Evolutionary conservation across 2,329 filamentous ascomycete species (phyloP), one percentile per base, ranked within the genome.

Genomic region (Emmonsiellopsis sp.): DNA sequence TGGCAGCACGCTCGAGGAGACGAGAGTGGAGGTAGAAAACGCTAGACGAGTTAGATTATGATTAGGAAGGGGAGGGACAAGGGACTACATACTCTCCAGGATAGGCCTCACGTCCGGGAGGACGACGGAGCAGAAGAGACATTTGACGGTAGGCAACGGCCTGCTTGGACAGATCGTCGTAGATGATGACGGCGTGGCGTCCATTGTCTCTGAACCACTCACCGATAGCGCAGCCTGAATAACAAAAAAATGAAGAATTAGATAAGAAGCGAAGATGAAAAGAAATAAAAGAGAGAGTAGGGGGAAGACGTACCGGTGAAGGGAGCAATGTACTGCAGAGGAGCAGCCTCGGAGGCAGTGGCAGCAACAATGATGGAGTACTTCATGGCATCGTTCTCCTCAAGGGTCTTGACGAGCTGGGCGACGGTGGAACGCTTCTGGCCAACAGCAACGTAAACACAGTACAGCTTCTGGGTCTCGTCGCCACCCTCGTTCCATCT

Each of bases 381-480:
- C 81, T 96, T 95, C 90, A 98, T 95, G 71, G 93, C 90, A 68
- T 97, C 91, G 75, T 96, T 95, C 86, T 97, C 92, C 84, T 97
- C 92, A 55, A 98, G 88, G 61, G 93, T 97, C 88, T 97, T 90
- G 82, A 98, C 93, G 68, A 98, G 86, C 83, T 98, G 93, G 64
- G 93, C 93, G 67, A 98, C 92, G 65, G 93, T 98, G 66, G 93
- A 97, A 76, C 93, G 90, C 86, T 98, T 98, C 85, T 98, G 93
- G 70, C 93, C 93, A 67, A 98, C 85, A 70, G 93, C 93, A 68
- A 97, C 93, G 84, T 98, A 98, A 77, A 98, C 81, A 74, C 92
- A 97, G 88, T 95, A 98, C 56, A 98, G 89, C 85, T 98, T 98
- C 87, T 96, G 92, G 73, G 75, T 78, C 84, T 98, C 93, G 72